These are phyloP conservation scores for Choanephora cucurbitarum DNA, from an alignment of 371 early-diverging fungal species.

Conservation along the genomic window DNA sequence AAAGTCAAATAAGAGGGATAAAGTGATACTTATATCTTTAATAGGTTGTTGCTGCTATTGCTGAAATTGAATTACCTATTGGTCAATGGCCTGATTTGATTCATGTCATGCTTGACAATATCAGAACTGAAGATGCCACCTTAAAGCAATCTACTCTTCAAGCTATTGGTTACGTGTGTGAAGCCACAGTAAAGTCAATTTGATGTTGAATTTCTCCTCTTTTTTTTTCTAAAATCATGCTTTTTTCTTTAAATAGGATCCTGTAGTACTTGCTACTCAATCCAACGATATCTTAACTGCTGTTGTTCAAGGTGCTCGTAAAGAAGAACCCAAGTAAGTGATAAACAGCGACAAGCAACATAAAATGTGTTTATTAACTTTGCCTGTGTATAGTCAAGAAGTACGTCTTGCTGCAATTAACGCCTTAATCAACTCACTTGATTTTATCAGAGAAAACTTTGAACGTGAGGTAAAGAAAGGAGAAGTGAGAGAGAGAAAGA, in stretches of 20 bases:
- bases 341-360: too few relatives aligned
- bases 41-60: constrained; percentile 86
- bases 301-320: constrained; percentile 89
- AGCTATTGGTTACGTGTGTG: constrained; percentile 91
- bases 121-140: constrained; percentile 58
- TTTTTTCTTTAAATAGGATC: too few relatives aligned
- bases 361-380: neutral
- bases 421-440: constrained; percentile 92
- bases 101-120: constrained; percentile 70
- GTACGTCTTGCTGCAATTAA: constrained; percentile 87
- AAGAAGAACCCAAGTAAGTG: constrained; percentile 72
- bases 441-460: constrained; percentile 92
- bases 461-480: constrained; percentile 67
- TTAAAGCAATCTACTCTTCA: constrained; percentile 79
- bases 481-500: neutral
- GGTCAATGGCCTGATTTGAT: constrained; percentile 88
- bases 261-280: constrained; percentile 73
- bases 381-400: constrained; percentile 63
- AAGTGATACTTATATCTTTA: neutral
- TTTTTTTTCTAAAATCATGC: neutral
- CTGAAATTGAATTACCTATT: constrained; percentile 86
- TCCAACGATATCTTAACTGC: constrained; percentile 90
- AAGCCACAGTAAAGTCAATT: constrained; percentile 68
- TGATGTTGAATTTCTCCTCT: neutral
- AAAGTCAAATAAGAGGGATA: neutral